Percentiles rank a stretch among this genome's conserved stretches.
These are phyloP conservation scores for Colletotrichum brevisporum DNA, from an alignment of 2,329 filamentous ascomycete species.

Conservation along the genomic window DNA sequence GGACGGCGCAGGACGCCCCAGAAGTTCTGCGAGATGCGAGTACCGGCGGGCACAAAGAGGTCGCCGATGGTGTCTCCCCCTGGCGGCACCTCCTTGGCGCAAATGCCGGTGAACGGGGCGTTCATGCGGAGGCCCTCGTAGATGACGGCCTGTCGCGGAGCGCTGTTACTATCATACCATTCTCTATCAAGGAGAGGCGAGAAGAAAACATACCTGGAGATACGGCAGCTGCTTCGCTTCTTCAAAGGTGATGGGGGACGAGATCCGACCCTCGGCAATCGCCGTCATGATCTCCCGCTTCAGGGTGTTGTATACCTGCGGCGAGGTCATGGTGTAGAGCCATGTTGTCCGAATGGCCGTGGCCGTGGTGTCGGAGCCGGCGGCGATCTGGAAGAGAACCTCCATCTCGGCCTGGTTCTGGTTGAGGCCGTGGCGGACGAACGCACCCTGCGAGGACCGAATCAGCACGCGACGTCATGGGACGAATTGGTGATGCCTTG, in stretches of 20 bases:
- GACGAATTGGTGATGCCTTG: no score
- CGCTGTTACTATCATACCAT: conserved; percentile 19
- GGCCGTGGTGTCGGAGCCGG: conserved; percentile 65
- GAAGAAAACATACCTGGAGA: conserved; percentile 58
- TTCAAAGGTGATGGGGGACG: conserved; percentile 47
- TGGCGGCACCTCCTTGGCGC: conserved; percentile 46
- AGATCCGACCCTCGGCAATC: conserved; percentile 46
- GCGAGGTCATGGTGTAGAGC: conserved; percentile 62
- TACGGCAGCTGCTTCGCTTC: conserved; percentile 51
- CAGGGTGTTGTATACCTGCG: conserved; percentile 58
- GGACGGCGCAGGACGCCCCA: conserved; percentile 56
- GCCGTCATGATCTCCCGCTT: conserved; percentile 61
- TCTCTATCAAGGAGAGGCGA: no score
- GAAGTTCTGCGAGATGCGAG: conserved; percentile 51
- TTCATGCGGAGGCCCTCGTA: conserved; percentile 58
- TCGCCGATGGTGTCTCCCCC: conserved; percentile 48
- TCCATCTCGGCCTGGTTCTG: conserved; percentile 49
- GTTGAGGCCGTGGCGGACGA: conserved; percentile 58
- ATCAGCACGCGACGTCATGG: background rate
- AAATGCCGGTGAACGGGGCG: conserved; percentile 48
- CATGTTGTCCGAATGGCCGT: conserved; percentile 63
- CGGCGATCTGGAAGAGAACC: conserved; percentile 46
- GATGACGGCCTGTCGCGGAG: conserved; percentile 55
- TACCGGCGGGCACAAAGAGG: conserved; percentile 48
- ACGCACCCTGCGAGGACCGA: conserved; percentile 43